These are phyloP conservation scores for Pyrenula aspistea DNA, from an alignment of 495 filamentous ascomycete species.

Conservation along the genomic window DNA sequence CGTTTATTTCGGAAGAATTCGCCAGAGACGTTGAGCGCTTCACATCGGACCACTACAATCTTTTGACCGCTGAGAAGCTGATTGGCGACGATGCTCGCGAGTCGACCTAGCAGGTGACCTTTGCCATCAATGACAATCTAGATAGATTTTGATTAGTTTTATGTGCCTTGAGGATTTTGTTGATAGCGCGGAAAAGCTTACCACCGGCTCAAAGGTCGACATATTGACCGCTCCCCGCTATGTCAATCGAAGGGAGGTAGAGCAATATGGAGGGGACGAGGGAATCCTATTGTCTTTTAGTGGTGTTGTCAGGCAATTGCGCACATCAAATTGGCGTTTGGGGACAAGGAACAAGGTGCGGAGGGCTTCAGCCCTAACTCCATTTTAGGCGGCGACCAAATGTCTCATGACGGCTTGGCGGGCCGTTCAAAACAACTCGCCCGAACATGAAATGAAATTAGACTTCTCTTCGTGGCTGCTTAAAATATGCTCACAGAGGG, in stretches of 20 bases:
- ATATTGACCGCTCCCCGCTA: conserved; percentile 59
- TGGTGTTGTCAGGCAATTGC: conserved; percentile 33
- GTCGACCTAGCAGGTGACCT: conserved; percentile 97
- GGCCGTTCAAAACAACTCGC: too few species aligned
- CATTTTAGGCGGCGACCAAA: conserved; percentile 9
- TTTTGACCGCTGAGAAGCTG: conserved; percentile 99
- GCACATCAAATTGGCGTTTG: conserved; percentile 33
- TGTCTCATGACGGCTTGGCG: conserved; percentile 24
- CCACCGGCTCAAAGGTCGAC: conserved; percentile 95
- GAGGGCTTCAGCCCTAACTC: conserved; percentile 33
- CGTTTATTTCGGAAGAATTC: conserved; percentile 99
- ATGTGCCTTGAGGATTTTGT: conserved; percentile 2
- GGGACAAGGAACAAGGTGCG: conserved; percentile 28
- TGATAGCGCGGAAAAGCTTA: conserved; percentile 35
- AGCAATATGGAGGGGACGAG: conserved; percentile 27
- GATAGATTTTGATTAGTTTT: conserved; percentile 19
- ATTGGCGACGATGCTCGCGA: conserved; percentile 98
- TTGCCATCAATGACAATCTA: conserved; percentile 99
- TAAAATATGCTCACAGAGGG: conserved; percentile 62
- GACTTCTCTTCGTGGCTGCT: neutral
- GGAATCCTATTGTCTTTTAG: too few species aligned
- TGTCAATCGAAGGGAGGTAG: conserved; percentile 5
- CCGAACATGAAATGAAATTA: too few species aligned
- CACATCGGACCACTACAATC: conserved; percentile 97
- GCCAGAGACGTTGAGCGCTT: conserved; percentile 98